Base-by-base conservation (phyloP, 805 yeast genomes). In the Schizosaccharomyces octosporus region DNA sequence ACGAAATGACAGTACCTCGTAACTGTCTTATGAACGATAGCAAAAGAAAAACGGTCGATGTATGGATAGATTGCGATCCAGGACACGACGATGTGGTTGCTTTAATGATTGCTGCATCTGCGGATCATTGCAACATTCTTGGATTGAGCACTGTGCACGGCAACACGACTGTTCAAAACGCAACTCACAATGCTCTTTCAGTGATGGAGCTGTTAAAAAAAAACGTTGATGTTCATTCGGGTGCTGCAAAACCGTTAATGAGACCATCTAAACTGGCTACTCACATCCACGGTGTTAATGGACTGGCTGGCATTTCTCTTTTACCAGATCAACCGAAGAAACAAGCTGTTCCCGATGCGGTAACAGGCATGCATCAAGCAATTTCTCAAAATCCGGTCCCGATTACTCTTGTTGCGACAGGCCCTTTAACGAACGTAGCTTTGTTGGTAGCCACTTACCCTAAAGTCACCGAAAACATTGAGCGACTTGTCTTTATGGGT, bases 81-180 rank as follows among this genome's bases (percentile, higher is more conserved):
- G 95, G 95, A 1, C 93, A 84, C 67, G 95, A 87, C 68, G 96
- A 87, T 67, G 83, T 85, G 1, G 77, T 85, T 57, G 95, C 93
- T 3, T 74, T 87, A 6, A 72, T 85, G 9, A 65, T 87, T 31
- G 80, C 86, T 0, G 79, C 77, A 67, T 78, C 81, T 64, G 85
- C 87, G 0, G 71, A 75, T 31, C 79, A 80, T 70, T 41, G 61
- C 21, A n/a, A 41, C 9, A 13, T 59, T 15, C 32, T 59, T 2
- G 94, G 93, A 1, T 75, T 85, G n/a, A 81, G 87, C 39, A 81
- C 90, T 0, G 83, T 82, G 27, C 83, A 81, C 67, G 95, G 95
- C 1, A 83, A 83, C 65, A 80, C 87, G 0, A 74, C 84, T 4
- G 72, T 82, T 19, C 75, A 74, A 6, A 74, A 78, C 67, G 85